Conservation (phyloP, 2,329 filamentous ascomycete genomes). For the Hymenoscyphus repandus region DNA sequence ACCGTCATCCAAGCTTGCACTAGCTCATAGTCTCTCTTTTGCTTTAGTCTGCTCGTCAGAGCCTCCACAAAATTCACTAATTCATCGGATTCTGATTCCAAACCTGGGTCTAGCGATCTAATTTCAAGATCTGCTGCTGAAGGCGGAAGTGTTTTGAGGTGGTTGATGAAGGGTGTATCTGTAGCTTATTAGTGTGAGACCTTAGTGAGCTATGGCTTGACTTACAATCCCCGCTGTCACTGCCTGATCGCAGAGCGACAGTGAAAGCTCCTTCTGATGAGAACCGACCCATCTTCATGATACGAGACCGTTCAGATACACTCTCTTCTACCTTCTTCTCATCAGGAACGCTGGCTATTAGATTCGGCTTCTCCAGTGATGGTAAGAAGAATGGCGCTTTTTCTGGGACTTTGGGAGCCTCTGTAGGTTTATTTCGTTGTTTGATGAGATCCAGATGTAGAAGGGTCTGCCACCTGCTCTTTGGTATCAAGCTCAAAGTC, state of each 20-base stretch:
- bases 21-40: slow-evolving; percentile 81
- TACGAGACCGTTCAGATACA: slow-evolving; percentile 54
- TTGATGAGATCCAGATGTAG: slow-evolving; percentile 86
- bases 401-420: slow-evolving; percentile 85
- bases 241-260: slow-evolving; percentile 48
- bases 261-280: slow-evolving; percentile 55
- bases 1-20: slow-evolving; percentile 98
- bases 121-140: slow-evolving; percentile 88
- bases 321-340: slow-evolving; percentile 31
- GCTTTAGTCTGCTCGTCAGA: slow-evolving; percentile 63
- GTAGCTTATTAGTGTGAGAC: background rate
- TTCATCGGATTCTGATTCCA: slow-evolving; percentile 55
- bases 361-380: slow-evolving; percentile 44
- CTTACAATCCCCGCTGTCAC: slow-evolving; percentile 56
- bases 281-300: slow-evolving; percentile 59
- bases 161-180: background rate
- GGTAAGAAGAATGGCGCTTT: slow-evolving; percentile 96
- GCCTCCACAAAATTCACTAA: slow-evolving; percentile 75
- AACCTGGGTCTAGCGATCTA: slow-evolving; percentile 60
- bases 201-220: slow-evolving; percentile 11
- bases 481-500: slow-evolving; percentile 84
- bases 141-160: slow-evolving; percentile 64
- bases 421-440: slow-evolving; percentile 88
- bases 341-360: slow-evolving; percentile 13
- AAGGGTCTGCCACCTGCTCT: slow-evolving; percentile 88